These are phyloP conservation scores for Haplosporangium sp. DNA, from an alignment of 371 early-diverging fungal genomes.

Conservation along the genomic window DNA sequence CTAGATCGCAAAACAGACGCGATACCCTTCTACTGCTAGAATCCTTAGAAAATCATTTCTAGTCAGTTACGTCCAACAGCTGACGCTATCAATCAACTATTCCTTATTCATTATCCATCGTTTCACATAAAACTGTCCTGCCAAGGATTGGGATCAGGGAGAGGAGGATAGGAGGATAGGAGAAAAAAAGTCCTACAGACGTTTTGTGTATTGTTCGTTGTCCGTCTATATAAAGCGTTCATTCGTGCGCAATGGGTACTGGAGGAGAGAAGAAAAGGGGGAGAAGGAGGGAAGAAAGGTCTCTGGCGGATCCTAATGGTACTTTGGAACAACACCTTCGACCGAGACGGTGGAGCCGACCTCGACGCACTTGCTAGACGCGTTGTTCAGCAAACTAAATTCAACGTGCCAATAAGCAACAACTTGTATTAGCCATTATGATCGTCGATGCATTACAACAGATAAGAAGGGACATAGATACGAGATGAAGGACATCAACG, in stretches of 20 bases:
- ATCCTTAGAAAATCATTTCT: no score
- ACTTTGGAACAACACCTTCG: constrained; percentile 28
- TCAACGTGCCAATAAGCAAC: background rate
- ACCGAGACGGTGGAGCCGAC: constrained; percentile 14
- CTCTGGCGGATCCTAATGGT: constrained; percentile 21
- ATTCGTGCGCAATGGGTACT: background rate
- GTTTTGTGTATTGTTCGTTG: no score
- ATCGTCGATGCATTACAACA: background rate
- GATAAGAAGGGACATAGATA: background rate
- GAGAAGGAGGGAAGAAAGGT: background rate
- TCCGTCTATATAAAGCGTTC: background rate
- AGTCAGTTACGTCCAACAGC: no score
- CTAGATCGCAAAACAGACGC: no score
- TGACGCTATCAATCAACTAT: no score
- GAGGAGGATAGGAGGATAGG: no score
- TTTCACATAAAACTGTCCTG: background rate
- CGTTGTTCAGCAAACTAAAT: constrained; percentile 31
- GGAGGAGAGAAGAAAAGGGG: background rate
- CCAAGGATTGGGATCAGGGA: background rate
- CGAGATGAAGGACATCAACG: background rate
- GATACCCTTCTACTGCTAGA: no score
- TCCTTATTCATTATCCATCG: no score
- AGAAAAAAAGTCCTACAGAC: no score
- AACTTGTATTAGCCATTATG: background rate
- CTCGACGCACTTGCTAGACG: constrained; percentile 30